Evolutionary conservation across 306 rosid species (phyloP).

Genomic region (Nissolia schottii): DNA sequence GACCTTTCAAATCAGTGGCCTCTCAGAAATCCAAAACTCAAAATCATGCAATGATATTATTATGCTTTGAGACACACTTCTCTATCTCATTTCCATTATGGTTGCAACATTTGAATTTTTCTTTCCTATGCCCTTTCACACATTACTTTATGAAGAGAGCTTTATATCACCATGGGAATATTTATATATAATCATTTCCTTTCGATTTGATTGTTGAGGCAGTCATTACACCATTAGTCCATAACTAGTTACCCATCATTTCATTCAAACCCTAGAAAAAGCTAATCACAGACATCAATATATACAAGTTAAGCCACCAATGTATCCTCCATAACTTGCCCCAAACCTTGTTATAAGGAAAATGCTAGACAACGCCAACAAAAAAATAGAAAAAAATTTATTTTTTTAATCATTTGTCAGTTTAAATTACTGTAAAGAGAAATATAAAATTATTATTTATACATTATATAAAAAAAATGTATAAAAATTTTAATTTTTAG

Average conservation of each 20-base stretch:
- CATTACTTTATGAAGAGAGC: slow-evolving; percentile 6
- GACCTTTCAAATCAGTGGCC: slow-evolving; percentile 31
- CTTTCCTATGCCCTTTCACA: slow-evolving; percentile 26
- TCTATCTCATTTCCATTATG: slow-evolving; percentile 20
- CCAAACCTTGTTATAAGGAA: background rate
- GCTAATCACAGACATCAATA: slow-evolving; percentile 33
- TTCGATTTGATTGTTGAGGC: slow-evolving; percentile 63
- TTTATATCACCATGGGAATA: slow-evolving; percentile 8
- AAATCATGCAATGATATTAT: slow-evolving; percentile 2
- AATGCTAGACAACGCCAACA: too few species aligned
- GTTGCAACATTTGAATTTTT: slow-evolving; percentile 36
- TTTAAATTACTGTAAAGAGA: too few species aligned
- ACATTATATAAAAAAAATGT: too few species aligned
- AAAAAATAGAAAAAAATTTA: too few species aligned
- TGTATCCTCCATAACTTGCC: slow-evolving; percentile 9
- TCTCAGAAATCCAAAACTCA: slow-evolving; percentile 21
- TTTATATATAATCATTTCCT: slow-evolving; percentile 17
- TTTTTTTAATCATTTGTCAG: too few species aligned
- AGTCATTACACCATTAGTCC: slow-evolving; percentile 5
- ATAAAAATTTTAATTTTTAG: too few species aligned
- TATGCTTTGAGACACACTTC: slow-evolving; percentile 5
- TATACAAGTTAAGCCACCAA: slow-evolving; percentile 27
- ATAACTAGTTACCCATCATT: slow-evolving; percentile 15
- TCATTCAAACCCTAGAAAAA: slow-evolving; percentile 28
- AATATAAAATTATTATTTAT: too few species aligned